Conservation (phyloP, 176 grass and related monocot genomes). For the Oryza punctata region DNA sequence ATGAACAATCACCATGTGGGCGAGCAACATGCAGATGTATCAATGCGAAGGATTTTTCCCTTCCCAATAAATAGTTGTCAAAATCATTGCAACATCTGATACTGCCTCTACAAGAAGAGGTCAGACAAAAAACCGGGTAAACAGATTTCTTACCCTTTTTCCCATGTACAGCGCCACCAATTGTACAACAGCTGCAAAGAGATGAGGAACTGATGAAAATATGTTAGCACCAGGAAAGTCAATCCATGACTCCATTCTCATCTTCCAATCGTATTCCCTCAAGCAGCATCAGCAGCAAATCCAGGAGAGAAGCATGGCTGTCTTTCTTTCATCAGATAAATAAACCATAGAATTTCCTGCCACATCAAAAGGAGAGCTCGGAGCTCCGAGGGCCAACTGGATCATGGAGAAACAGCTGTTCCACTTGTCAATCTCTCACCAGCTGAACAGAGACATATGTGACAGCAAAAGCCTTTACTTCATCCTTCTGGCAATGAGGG, state of each 20-base stretch:
- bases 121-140: not conserved
- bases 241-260: not conserved
- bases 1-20: not conserved
- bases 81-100: conserved; percentile 12
- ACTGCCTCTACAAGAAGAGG: not conserved
- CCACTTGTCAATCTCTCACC: not conserved
- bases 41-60: conserved; percentile 11
- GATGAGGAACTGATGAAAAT: not conserved
- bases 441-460: not conserved
- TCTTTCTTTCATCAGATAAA: not conserved
- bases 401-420: conserved; percentile 25
- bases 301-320: not conserved
- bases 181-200: conserved; percentile 6
- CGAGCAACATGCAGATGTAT: not conserved
- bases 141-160: conserved; percentile 9
- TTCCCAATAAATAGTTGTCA: not conserved
- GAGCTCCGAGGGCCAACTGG: not conserved
- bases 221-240: not conserved
- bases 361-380: conserved; percentile 1
- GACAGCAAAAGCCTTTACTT: not conserved
- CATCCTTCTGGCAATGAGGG: conserved; percentile 25
- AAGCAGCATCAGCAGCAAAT: not conserved
- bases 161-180: not conserved
- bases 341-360: not conserved
- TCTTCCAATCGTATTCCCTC: not conserved